These are phyloP conservation scores for Apiospora hydei DNA, from an alignment of 2,329 filamentous ascomycete genomes.

Conservation along the genomic window DNA sequence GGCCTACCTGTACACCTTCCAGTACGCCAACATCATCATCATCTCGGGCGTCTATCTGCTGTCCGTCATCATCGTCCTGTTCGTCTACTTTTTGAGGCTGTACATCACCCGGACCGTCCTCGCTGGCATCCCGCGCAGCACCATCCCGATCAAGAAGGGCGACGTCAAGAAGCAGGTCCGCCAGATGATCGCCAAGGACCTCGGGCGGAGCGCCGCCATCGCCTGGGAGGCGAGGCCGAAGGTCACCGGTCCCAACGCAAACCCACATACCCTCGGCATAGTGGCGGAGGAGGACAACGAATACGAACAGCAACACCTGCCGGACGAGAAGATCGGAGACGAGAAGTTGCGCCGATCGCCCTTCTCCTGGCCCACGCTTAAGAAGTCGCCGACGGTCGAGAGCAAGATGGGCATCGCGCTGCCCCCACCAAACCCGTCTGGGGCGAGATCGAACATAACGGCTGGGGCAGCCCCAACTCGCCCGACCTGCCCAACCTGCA, in stretches of 20 bases:
- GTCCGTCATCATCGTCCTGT: constrained; percentile 71
- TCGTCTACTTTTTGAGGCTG: constrained; percentile 84
- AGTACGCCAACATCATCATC: constrained; percentile 83
- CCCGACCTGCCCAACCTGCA: constrained; percentile 81
- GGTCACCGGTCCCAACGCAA: constrained; percentile 49
- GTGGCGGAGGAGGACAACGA: constrained; percentile 28
- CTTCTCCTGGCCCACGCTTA: constrained; percentile 30
- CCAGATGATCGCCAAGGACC: constrained; percentile 74
- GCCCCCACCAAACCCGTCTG: constrained; percentile 65
- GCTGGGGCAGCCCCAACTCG: constrained; percentile 85
- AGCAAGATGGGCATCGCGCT: constrained; percentile 56
- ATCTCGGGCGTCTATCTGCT: constrained; percentile 78
- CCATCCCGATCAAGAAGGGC: constrained; percentile 85
- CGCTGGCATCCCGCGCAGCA: constrained; percentile 83
- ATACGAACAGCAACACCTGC: not conserved
- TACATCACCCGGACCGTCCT: constrained; percentile 85
- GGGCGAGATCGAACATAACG: constrained; percentile 85
- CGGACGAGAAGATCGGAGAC: constrained; percentile 18
- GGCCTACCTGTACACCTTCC: constrained; percentile 65
- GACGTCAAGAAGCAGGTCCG: constrained; percentile 80
- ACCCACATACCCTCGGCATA: constrained; percentile 29
- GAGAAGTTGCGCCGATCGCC: constrained; percentile 30
- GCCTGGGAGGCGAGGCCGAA: constrained; percentile 80
- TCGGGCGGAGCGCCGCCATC: constrained; percentile 80
- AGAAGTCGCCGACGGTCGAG: constrained; percentile 47